phyloP scores from a whole-genome alignment of 352 stramenopile genomes.

The Blastocystis sp. region DNA sequence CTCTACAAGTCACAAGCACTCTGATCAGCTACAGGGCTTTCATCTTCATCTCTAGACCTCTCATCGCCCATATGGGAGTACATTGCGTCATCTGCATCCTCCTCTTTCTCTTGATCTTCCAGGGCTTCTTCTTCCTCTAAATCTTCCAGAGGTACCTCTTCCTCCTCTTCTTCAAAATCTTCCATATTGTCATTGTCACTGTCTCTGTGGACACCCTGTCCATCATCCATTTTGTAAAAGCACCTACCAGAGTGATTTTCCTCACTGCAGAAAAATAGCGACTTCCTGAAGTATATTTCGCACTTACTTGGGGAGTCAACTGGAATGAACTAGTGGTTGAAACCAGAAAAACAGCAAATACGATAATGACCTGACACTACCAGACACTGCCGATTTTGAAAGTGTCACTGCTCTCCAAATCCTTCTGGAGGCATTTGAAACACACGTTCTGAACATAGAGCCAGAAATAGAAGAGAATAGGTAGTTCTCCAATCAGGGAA shows the following conservation, averaged over 20 bases:
- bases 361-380: background rate
- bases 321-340: background rate
- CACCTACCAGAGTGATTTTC: background rate
- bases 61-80: background rate
- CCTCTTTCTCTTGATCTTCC: background rate
- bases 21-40: background rate
- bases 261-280: background rate
- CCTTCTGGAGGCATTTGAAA: background rate
- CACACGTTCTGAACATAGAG: slow-evolving; percentile 22
- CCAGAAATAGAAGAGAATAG: background rate
- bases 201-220: background rate
- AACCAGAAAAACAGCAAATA: background rate
- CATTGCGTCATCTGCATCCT: background rate
- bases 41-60: background rate
- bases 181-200: background rate
- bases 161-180: background rate
- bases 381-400: background rate
- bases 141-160: background rate
- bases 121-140: background rate
- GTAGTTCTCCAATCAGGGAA: background rate
- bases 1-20: background rate
- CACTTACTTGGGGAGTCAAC: background rate
- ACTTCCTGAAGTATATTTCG: background rate
- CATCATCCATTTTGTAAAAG: background rate
- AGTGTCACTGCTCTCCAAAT: background rate